Evolutionary conservation across 768 basidiomycete genomes (phyloP).

Genomic region (Naganishia vaughanmartiniae): DNA sequence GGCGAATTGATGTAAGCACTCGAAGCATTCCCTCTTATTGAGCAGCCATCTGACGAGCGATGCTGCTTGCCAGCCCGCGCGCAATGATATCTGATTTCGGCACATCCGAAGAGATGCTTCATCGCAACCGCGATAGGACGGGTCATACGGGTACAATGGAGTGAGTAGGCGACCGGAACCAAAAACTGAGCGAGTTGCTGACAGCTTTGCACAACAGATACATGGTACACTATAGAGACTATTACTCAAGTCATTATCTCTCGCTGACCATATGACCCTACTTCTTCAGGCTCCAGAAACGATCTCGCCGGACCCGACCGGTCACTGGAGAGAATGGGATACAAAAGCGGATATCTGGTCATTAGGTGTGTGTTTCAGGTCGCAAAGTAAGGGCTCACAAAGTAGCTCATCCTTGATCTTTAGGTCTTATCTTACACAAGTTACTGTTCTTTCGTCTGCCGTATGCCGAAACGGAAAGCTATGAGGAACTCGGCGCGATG

Average conservation of each 20-base stretch:
- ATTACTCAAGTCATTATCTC: not conserved
- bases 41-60: not conserved
- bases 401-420: not conserved
- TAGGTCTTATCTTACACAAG: constrained; percentile 82
- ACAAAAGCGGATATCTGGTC: constrained; percentile 97
- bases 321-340: constrained; percentile 67
- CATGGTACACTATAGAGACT: constrained; percentile 35
- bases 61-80: constrained; percentile 63
- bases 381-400: too few relatives aligned
- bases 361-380: constrained; percentile 58
- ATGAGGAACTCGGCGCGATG: constrained; percentile 69
- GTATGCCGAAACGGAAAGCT: constrained; percentile 68
- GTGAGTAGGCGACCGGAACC: constrained; percentile 58
- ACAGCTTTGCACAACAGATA: constrained; percentile 32
- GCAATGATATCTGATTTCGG: constrained; percentile 96
- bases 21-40: not conserved
- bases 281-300: constrained; percentile 70
- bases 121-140: constrained; percentile 65
- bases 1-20: constrained; percentile 68
- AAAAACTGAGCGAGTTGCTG: not conserved
- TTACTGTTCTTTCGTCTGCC: constrained; percentile 87
- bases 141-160: constrained; percentile 97
- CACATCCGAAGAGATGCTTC: constrained; percentile 85
- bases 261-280: not conserved
- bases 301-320: constrained; percentile 65